These are phyloP conservation scores for Hebeloma cylindrosporum DNA, from an alignment of 768 basidiomycete genomes.

Conservation along the genomic window DNA sequence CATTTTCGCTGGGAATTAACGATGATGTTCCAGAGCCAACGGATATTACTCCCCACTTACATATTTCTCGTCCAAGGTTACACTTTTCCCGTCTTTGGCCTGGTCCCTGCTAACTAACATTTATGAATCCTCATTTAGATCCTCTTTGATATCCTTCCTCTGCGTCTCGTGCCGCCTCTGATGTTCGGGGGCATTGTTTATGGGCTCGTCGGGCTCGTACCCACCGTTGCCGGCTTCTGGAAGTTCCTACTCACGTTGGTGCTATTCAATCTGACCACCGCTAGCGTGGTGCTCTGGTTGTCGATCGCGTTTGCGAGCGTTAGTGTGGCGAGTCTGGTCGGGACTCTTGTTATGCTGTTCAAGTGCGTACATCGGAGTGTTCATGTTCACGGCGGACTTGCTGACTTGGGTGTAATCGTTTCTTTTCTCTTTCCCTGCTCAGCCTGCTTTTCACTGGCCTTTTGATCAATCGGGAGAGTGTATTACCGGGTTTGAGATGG, in stretches of 20 bases:
- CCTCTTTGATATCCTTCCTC: slow-evolving; percentile 93
- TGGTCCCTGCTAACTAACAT: not conserved
- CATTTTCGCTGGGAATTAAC: not conserved
- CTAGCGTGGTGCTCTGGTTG: slow-evolving; percentile 86
- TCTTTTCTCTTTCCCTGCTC: not conserved
- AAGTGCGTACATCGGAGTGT: no score
- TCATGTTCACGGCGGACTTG: slow-evolving; percentile 1
- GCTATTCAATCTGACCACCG: slow-evolving; percentile 94
- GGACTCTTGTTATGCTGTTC: slow-evolving; percentile 95
- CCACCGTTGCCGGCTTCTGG: slow-evolving; percentile 90
- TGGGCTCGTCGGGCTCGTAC: slow-evolving; percentile 91
- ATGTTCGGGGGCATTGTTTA: slow-evolving; percentile 97
- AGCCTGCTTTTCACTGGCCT: slow-evolving; percentile 95
- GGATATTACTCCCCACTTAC: slow-evolving; percentile 98
- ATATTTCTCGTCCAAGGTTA: slow-evolving; percentile 92
- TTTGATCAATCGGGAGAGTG: slow-evolving; percentile 89
- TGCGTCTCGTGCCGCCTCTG: slow-evolving; percentile 92
- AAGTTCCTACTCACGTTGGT: slow-evolving; percentile 97
- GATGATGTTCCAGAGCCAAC: slow-evolving; percentile 64
- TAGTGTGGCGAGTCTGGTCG: slow-evolving; percentile 90
- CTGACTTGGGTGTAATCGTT: not conserved
- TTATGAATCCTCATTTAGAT: slow-evolving; percentile 45
- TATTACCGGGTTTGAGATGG: slow-evolving; percentile 74
- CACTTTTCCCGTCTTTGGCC: not conserved
- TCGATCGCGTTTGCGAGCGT: slow-evolving; percentile 87